phyloP scores from a whole-genome alignment of 2,329 filamentous ascomycete species.

The Nigrograna mackinnonii region DNA sequence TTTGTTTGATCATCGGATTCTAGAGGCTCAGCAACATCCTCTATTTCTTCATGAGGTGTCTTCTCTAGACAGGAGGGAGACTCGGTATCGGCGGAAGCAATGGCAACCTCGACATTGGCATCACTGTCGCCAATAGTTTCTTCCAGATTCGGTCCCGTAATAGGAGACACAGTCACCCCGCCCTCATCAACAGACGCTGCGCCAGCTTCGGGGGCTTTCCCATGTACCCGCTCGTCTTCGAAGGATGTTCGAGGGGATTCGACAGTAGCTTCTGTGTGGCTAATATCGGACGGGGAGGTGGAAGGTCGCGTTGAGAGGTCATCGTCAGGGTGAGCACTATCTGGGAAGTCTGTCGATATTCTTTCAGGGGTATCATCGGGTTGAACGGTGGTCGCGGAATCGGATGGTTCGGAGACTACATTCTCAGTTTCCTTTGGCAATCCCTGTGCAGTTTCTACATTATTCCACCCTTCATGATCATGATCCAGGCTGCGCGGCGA shows the following conservation, averaged over 20 bases:
- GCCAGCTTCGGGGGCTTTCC: too few relatives aligned
- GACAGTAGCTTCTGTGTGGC: conserved; percentile 27
- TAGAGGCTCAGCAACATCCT: too few relatives aligned
- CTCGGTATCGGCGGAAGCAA: too few relatives aligned
- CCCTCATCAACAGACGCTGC: too few relatives aligned
- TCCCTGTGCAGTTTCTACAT: conserved; percentile 7
- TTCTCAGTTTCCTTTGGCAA: conserved; percentile 12
- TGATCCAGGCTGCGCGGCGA: background rate
- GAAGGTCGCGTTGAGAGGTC: conserved; percentile 37
- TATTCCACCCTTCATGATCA: background rate
- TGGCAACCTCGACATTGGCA: too few relatives aligned
- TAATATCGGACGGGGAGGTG: conserved; percentile 39
- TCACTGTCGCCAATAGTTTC: too few relatives aligned
- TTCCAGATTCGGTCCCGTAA: too few relatives aligned
- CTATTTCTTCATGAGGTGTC: too few relatives aligned
- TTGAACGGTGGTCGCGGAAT: conserved; percentile 35
- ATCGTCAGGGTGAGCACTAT: conserved; percentile 24
- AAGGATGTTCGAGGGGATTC: conserved; percentile 43
- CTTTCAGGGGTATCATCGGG: conserved; percentile 14
- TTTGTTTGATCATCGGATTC: too few relatives aligned
- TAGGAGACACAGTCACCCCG: too few relatives aligned
- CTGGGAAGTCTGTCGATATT: conserved; percentile 5
- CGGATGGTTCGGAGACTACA: conserved; percentile 31
- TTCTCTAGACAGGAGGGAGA: too few relatives aligned
- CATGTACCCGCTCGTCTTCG: conserved; percentile 38